Conservation (phyloP, 495 filamentous ascomycete genomes). For the Glarea lozoyensis region DNA sequence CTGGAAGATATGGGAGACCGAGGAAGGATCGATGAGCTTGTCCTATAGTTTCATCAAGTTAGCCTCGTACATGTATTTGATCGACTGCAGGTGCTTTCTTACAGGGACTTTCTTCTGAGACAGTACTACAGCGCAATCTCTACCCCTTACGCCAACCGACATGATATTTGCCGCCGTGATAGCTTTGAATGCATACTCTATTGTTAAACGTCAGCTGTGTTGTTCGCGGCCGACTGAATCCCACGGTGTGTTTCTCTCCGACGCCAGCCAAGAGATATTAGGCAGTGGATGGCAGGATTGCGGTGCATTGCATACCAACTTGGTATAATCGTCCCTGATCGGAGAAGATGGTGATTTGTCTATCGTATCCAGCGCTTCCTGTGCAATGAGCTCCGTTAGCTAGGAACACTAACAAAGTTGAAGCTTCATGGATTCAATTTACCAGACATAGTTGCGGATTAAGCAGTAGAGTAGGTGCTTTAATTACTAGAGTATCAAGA, state of each 20-base stretch:
- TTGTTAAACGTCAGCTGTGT: slow-evolving; percentile 4
- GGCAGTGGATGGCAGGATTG: neutral
- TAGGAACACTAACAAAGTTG: neutral
- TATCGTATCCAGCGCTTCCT: slow-evolving; percentile 95
- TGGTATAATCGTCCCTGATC: slow-evolving; percentile 97
- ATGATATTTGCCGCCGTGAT: slow-evolving; percentile 99
- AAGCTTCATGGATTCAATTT: slow-evolving; percentile 13
- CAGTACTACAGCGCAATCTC: slow-evolving; percentile 91
- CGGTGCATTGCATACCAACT: slow-evolving; percentile 65
- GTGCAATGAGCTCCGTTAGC: slow-evolving; percentile 19
- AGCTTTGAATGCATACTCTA: slow-evolving; percentile 99
- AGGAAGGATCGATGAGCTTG: slow-evolving; percentile 95
- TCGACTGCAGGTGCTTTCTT: slow-evolving; percentile 42
- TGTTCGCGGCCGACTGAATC: neutral
- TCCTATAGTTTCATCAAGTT: slow-evolving; percentile 49
- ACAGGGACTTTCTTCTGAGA: slow-evolving; percentile 99
- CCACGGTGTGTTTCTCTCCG: neutral
- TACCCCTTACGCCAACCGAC: slow-evolving; percentile 89
- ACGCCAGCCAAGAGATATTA: too few relatives aligned
- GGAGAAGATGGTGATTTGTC: slow-evolving; percentile 99
- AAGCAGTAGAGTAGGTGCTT: neutral
- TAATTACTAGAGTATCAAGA: neutral
- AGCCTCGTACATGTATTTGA: slow-evolving; percentile 24
- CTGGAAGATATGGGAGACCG: slow-evolving; percentile 94
- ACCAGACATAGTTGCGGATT: slow-evolving; percentile 28